Base-by-base conservation (phyloP, 1,284 basidiomycete genomes). In the Volvariella surrecta region DNA sequence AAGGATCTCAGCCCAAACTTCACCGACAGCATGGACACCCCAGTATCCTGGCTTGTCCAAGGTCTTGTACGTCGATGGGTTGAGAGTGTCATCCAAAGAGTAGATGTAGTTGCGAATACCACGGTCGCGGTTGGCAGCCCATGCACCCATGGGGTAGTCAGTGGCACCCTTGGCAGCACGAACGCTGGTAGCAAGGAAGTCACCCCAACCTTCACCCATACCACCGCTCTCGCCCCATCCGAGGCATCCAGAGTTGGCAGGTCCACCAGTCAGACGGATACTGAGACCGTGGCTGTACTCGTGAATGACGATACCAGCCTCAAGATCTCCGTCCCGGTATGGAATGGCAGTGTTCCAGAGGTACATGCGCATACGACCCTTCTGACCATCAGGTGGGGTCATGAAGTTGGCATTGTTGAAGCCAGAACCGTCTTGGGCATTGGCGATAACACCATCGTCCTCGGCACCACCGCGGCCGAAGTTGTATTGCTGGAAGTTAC, bases 401-500 rank as follows among this genome's bases (percentile, higher is more conserved):
- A 85, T 84, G 62, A 87, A 84, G 67, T 87, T 84, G 37, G 84
- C 87, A 51, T 90, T 90, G 73, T 94, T 92, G 67, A 79, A 93
- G 2, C 93, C 93, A 17, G 81, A 86, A 35, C 92, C 92, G 56
- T 96, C 93, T 64, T 96, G 92, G 1, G 94, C 93, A 55, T 95
- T 95, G 44, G 90, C 82, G 51, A 96, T 91, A 50, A 98, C 89
- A 35, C 82, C 92, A 54, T 98, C 94, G 49, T 78, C 77, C 56
- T 89, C 92, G 46, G 68, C 67, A 32, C 94, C 94, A 24, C 93
- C 94, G 41, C 82, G 79, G 1, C 82, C 90, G 58, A 92, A 93
- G 79, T 98, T 97, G 74, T 90, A 74, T 59, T 94, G 89, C 65
- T 98, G 94, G 83, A 98, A 98, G 75, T 98, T 98, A 31, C 94